These are phyloP conservation scores for Irineochytrium annulatum DNA, from an alignment of 192 early-diverging fungal genomes.

Conservation along the genomic window DNA sequence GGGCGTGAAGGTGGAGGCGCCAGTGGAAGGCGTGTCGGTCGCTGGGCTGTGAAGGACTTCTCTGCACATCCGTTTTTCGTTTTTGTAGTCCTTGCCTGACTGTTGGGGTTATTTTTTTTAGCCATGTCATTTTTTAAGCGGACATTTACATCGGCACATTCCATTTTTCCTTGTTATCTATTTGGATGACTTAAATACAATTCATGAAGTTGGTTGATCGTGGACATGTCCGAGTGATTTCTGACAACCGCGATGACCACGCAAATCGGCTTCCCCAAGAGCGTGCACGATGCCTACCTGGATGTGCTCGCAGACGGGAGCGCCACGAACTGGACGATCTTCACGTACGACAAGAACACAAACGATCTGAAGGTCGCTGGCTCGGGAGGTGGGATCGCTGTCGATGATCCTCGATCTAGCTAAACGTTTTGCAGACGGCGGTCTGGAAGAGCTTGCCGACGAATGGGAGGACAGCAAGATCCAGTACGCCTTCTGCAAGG, in stretches of 20 bases:
- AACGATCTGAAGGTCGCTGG: slow-evolving; percentile 31
- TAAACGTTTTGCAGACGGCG: slow-evolving; percentile 57
- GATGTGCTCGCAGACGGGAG: slow-evolving; percentile 26
- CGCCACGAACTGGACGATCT: slow-evolving; percentile 61
- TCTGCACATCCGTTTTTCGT: no score
- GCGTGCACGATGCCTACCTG: slow-evolving; percentile 18
- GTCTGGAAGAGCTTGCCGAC: slow-evolving; percentile 82
- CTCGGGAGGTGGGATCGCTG: slow-evolving; percentile 42
- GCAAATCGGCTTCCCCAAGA: slow-evolving; percentile 23
- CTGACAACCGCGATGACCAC: background rate
- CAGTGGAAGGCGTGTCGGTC: no score
- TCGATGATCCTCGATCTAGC: background rate
- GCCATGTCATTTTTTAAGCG: no score
- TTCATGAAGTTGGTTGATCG: no score
- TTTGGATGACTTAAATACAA: no score
- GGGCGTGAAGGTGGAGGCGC: no score
- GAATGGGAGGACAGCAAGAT: slow-evolving; percentile 89
- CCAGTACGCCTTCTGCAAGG: slow-evolving; percentile 80
- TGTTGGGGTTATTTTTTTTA: no score
- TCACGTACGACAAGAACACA: slow-evolving; percentile 31
- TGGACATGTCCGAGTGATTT: background rate
- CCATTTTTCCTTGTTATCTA: no score
- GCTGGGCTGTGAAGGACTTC: no score
- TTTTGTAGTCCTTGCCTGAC: no score
- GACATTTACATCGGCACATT: no score